These are phyloP conservation scores for Ziziphus jujuba DNA, from an alignment of 306 rosid genomes.

Conservation along the genomic window DNA sequence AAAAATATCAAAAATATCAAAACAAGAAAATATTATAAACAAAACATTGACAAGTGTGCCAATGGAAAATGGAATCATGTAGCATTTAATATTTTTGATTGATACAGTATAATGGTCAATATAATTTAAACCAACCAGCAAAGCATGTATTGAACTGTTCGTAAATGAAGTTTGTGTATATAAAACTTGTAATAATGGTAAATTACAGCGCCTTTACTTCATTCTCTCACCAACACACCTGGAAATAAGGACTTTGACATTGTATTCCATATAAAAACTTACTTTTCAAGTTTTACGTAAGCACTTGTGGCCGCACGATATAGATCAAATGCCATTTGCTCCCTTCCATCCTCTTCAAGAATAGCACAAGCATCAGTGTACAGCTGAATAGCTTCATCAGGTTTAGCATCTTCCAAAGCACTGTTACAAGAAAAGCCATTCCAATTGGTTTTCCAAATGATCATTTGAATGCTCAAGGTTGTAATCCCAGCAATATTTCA, in stretches of 20 bases:
- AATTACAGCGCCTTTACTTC: background rate
- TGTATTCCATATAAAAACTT: conserved; percentile 35
- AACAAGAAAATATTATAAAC: too few relatives aligned
- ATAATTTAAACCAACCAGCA: too few relatives aligned
- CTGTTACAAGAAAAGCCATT: conserved; percentile 37
- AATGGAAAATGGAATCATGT: too few relatives aligned
- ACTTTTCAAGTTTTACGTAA: conserved; percentile 83
- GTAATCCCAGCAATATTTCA: too few relatives aligned
- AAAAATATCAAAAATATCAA: background rate
- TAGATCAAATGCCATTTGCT: conserved; percentile 96
- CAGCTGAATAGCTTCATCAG: conserved; percentile 85
- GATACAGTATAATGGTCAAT: too few relatives aligned
- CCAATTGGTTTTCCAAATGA: background rate
- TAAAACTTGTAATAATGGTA: too few relatives aligned
- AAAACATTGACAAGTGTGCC: too few relatives aligned
- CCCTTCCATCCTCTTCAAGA: conserved; percentile 92
- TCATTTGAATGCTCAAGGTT: too few relatives aligned
- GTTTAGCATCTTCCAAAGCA: conserved; percentile 77
- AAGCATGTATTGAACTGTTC: too few relatives aligned
- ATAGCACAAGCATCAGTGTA: conserved; percentile 77
- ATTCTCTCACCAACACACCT: conserved; percentile 3
- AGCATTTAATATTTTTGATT: too few relatives aligned
- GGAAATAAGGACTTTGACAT: background rate
- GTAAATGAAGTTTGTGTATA: too few relatives aligned
- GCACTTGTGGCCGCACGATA: conserved; percentile 75